These are phyloP conservation scores for Pseudogymnoascus sp. DNA, from an alignment of 2,329 filamentous ascomycete species.

Conservation along the genomic window DNA sequence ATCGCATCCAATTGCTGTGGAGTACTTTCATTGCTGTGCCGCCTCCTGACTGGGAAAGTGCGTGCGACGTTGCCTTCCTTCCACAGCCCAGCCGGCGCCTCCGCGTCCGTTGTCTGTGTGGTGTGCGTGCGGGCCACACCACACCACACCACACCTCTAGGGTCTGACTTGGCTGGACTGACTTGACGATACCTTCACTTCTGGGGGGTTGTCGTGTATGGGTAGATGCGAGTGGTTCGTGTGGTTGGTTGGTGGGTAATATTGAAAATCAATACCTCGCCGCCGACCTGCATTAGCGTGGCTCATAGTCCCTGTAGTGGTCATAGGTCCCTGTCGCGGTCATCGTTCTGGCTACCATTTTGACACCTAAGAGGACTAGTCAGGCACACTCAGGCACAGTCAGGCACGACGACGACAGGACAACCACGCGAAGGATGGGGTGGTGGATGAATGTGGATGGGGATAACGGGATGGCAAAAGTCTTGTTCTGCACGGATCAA, in stretches of 20 bases:
- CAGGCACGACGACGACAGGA: neutral
- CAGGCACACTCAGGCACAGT: neutral
- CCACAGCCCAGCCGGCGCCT: neutral
- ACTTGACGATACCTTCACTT: neutral
- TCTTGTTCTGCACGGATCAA: neutral
- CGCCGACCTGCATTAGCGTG: conserved; percentile 16
- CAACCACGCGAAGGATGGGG: neutral
- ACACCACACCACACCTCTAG: neutral
- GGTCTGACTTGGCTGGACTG: neutral
- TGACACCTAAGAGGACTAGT: neutral
- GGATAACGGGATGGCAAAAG: neutral
- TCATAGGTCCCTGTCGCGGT: too few relatives aligned
- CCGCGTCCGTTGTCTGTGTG: neutral
- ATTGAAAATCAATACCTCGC: conserved; percentile 19
- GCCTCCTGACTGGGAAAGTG: neutral
- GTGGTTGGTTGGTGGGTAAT: neutral
- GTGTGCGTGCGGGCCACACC: too few relatives aligned
- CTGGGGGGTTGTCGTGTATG: neutral
- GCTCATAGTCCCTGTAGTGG: neutral
- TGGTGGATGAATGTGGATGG: neutral
- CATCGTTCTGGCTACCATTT: neutral
- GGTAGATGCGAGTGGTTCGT: conserved; percentile 14
- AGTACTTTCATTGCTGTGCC: too few relatives aligned
- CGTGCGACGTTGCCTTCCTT: conserved; percentile 11
- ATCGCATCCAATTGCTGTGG: too few relatives aligned